phyloP scores from a whole-genome alignment of 1,284 basidiomycete species.

The Pholiota adiposa region DNA sequence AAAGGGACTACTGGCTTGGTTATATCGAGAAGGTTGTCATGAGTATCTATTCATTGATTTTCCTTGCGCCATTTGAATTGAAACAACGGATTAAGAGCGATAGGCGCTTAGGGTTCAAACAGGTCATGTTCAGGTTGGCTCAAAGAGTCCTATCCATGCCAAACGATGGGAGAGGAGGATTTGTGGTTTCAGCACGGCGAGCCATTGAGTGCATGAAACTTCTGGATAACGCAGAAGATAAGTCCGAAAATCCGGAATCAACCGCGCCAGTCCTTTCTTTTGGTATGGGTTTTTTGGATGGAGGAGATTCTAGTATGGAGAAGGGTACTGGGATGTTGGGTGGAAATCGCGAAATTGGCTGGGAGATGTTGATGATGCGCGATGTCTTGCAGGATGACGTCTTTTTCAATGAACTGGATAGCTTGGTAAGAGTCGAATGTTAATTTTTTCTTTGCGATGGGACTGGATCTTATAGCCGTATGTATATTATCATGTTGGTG shows the following conservation, averaged over 20 bases:
- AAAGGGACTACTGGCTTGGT: slow-evolving; percentile 72
- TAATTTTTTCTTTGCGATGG: slow-evolving; percentile 7
- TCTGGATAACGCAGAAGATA: slow-evolving; percentile 79
- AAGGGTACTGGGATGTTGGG: slow-evolving; percentile 78
- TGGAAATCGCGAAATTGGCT: slow-evolving; percentile 70
- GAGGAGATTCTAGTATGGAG: slow-evolving; percentile 64
- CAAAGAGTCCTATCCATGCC: slow-evolving; percentile 58
- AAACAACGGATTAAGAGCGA: slow-evolving; percentile 72
- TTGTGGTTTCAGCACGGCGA: slow-evolving; percentile 70
- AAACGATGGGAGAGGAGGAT: slow-evolving; percentile 56
- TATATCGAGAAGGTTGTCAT: slow-evolving; percentile 83
- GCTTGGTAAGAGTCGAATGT: slow-evolving; percentile 68
- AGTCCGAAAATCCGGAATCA: slow-evolving; percentile 67
- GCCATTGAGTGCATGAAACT: slow-evolving; percentile 86
- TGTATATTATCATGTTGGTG: slow-evolving; percentile 32
- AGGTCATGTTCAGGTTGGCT: slow-evolving; percentile 67
- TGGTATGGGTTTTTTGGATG: slow-evolving; percentile 79
- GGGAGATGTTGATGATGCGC: slow-evolving; percentile 67
- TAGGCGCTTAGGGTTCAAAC: slow-evolving; percentile 60
- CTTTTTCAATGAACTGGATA: slow-evolving; percentile 78
- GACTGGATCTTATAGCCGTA: slow-evolving; percentile 26
- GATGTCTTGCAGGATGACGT: slow-evolving; percentile 63
- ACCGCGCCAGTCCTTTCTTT: slow-evolving; percentile 64
- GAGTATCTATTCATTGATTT: slow-evolving; percentile 86
- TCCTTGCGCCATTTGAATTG: slow-evolving; percentile 76